These are phyloP conservation scores for Candida vartiovaarae DNA, from an alignment of 805 yeast genomes.

Conservation along the genomic window DNA sequence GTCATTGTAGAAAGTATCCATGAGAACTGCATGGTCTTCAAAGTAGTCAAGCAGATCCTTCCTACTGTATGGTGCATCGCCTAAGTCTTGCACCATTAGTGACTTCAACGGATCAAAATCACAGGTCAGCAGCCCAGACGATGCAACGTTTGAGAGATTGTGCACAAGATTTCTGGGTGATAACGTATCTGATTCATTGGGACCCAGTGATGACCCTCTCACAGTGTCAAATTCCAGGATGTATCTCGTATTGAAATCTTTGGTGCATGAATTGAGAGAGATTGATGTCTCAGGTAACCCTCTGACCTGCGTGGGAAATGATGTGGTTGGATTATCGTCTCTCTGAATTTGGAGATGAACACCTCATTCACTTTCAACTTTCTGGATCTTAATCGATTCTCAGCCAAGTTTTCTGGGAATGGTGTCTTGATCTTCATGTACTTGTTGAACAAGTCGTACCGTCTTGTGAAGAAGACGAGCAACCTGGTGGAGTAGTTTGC, in stretches of 20 bases:
- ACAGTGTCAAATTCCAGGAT: slow-evolving; percentile 7
- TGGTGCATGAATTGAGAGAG: slow-evolving; percentile 6
- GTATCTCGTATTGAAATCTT: slow-evolving; percentile 12
- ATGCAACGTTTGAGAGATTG: slow-evolving; percentile 1
- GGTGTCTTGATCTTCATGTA: slow-evolving; percentile 17
- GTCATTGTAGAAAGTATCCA: slow-evolving; percentile 8
- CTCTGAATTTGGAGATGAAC: slow-evolving; percentile 10
- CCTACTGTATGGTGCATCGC: neutral
- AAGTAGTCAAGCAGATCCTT: neutral
- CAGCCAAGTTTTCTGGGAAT: slow-evolving; percentile 13
- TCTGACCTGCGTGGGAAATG: slow-evolving; percentile 19
- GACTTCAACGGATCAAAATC: slow-evolving; percentile 15
- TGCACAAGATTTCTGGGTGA: too few relatives aligned
- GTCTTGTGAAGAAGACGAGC: slow-evolving; percentile 17
- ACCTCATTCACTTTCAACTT: slow-evolving; percentile 14
- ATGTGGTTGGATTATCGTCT: slow-evolving; percentile 6
- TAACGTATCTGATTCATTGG: neutral
- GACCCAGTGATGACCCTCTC: neutral
- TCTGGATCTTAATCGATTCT: slow-evolving; percentile 18
- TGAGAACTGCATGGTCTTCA: slow-evolving; percentile 15
- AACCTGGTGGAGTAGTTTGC: slow-evolving; percentile 16
- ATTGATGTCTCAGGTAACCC: neutral
- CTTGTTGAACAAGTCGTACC: slow-evolving; percentile 15
- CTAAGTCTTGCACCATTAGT: slow-evolving; percentile 1
- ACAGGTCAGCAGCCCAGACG: slow-evolving; percentile 9